Conservation (phyloP, 2,329 filamentous ascomycete species). For the Domatiomyces globalis region DNA sequence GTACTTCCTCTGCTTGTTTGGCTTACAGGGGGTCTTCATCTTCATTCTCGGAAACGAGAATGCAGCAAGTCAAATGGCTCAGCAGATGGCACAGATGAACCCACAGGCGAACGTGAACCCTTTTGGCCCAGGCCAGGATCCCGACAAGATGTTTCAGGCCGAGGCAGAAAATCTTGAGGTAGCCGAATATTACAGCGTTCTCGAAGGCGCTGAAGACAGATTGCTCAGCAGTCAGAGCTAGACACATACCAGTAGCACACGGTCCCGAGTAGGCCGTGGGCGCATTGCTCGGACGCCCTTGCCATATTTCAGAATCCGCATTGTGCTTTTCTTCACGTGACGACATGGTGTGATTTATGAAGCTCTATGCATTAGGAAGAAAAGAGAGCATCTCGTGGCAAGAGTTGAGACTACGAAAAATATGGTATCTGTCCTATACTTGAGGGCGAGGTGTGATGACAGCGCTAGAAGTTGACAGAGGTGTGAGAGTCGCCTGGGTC, state of each 20-base stretch:
- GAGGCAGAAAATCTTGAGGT: slow-evolving; percentile 95
- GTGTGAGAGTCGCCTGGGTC: not conserved
- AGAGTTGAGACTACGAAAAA: not conserved
- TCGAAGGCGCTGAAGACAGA: slow-evolving; percentile 77
- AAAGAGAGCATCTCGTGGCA: not conserved
- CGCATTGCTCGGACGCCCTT: too few relatives aligned
- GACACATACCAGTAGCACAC: not conserved
- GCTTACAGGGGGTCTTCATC: slow-evolving; percentile 90
- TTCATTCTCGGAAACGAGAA: slow-evolving; percentile 95
- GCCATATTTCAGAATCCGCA: too few relatives aligned
- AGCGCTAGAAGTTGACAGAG: not conserved
- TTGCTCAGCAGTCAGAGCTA: slow-evolving; percentile 42
- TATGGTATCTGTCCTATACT: not conserved
- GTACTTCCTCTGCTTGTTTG: slow-evolving; percentile 97
- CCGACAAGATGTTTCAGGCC: slow-evolving; percentile 82
- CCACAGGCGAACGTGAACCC: slow-evolving; percentile 52
- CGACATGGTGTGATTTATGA: not conserved
- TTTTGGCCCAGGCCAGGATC: slow-evolving; percentile 85
- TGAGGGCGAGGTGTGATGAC: too few relatives aligned
- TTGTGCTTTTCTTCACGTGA: not conserved
- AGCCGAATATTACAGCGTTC: slow-evolving; percentile 79
- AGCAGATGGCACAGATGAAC: slow-evolving; percentile 69
- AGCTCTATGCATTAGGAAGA: not conserved
- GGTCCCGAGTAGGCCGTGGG: too few relatives aligned
- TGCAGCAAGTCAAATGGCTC: slow-evolving; percentile 50